A percentile compares a stretch with the other conserved stretches of the same genome.
Evolutionary conservation across 805 yeast genomes (phyloP).

Genomic region (Monosporozyma siamensis): DNA sequence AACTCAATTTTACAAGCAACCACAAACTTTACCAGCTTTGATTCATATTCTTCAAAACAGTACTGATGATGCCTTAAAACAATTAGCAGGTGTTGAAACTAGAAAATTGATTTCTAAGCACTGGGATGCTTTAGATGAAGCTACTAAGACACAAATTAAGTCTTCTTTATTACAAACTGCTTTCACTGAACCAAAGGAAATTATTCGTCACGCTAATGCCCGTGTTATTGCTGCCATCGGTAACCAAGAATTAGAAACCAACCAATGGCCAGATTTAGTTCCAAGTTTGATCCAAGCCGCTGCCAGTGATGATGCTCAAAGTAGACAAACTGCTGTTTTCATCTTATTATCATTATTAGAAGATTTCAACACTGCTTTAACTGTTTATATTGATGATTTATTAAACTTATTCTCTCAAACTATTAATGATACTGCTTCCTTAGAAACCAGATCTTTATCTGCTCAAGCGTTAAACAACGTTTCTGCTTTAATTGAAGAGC

Average conservation of each 20-base stretch:
- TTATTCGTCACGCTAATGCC: slow-evolving; percentile 80
- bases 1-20: slow-evolving; percentile 62
- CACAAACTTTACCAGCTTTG: slow-evolving; percentile 69
- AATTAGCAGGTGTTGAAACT: slow-evolving; percentile 93
- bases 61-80: slow-evolving; percentile 63
- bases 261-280: slow-evolving; percentile 69
- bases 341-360: slow-evolving; percentile 72
- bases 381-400: slow-evolving; percentile 53
- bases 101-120: slow-evolving; percentile 67
- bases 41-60: slow-evolving; percentile 70
- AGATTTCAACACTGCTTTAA: slow-evolving; percentile 49
- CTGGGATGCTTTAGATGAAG: slow-evolving; percentile 47
- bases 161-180: slow-evolving; percentile 59
- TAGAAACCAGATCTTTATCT: slow-evolving; percentile 72
- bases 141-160: slow-evolving; percentile 52
- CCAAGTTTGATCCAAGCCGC: slow-evolving; percentile 63
- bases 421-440: slow-evolving; percentile 51
- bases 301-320: slow-evolving; percentile 42
- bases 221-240: slow-evolving; percentile 85
- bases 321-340: slow-evolving; percentile 77
- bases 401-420: slow-evolving; percentile 62
- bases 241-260: slow-evolving; percentile 56
- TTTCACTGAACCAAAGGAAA: slow-evolving; percentile 50
- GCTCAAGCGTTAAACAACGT: slow-evolving; percentile 67
- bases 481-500: slow-evolving; percentile 58